Base-by-base conservation (phyloP, 306 rosid species). In the Casuarina cunninghamiana region DNA sequence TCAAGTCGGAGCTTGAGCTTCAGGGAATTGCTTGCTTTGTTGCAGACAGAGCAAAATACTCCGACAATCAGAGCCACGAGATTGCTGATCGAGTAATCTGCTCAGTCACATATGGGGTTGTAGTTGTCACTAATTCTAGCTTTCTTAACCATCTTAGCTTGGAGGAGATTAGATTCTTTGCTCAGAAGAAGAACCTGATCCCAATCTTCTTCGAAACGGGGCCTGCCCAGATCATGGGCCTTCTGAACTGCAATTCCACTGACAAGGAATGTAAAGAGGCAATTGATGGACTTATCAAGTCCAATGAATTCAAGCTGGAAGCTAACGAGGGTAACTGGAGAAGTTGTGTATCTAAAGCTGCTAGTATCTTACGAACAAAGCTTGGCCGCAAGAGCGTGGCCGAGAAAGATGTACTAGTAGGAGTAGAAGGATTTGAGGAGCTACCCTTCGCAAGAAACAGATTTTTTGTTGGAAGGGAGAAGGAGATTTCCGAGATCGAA, bases 1-100 rank as follows among this genome's bases (percentile, higher is more conserved):
- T 94, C 5, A 91, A 88, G 73, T 85, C 97, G 8, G 96, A 94
- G 83, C 96, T 94, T 43, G 98, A 94, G 89, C 94, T 87, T 75
- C 97, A 88, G 69, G 98, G 97, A 17, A 91, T 94, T 79, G 96
- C 93, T 79, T 94, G 97, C 78, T 91, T 94, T 54, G 87, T 86
- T 61, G 94, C 93, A 2, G 98, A 94, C 80, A 83, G 98, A 74
- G 83, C 97, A 46, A 88, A 86, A 79, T 91, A 91, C 73, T 84
- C 93, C 0, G 94, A 94, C 57, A 77, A 73, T 48, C 96, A 91
- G 75, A 91, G 93, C 86, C 97, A 90, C 43, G 96, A 91, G 85
- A 86, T 94, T 67, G 94, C 96, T 9, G 97, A 94, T 71, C 79
- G 94, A 38, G 93, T 91, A 58, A 86, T 94, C 65, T 85, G 97